Evolutionary conservation across 805 yeast species (phyloP), one percentile per base, ranked within the genome.

Genomic region (Pichia gijzeniarum): DNA sequence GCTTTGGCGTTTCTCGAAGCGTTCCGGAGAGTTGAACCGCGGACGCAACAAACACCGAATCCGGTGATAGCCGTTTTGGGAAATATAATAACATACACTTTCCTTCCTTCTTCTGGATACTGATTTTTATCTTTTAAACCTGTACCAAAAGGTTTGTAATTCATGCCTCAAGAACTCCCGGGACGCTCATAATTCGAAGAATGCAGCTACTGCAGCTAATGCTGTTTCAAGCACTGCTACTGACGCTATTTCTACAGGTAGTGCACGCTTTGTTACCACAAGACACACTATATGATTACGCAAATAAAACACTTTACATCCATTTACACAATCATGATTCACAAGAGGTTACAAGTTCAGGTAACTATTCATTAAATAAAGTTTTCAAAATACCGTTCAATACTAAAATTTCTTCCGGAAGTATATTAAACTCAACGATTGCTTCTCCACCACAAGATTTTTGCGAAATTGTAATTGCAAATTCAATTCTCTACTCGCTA

Each of bases 221-320:
- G 27, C 27, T 39, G 25, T 19, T 10, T 10, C 6, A 17, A 14
- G 3, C n/a, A 12, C 9, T 25, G 18, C 5, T 30, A n/a, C 13
- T 38, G 13, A 16, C 17, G 13, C 20, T 39, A 9, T 21, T 39
- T 3, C 19, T 19, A 12, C 41, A 22, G n/a, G 13, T 18, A 14
- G 34, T 21, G 3, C 9, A 7, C 3, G 43, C 43, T 4, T 25
- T 34, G 13, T 16, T 41, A 5, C 21, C 40, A 13, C 59, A 53
- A 19, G 59, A 61, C 33, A 55, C 67, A 3, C 48, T 62, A 1
- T 64, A 64, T 48, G 58, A 63, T 48, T 63, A 59, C 47, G 39
- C 53, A 35, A 63, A 62, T 41, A 51, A 57, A 39, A 63, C 64
- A 5, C 55, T 55, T 7, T 64, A 60, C 45, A 47, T 63, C 4